Evolutionary conservation across 257 asterid genomes (phyloP).

Genomic region (Scutellaria baicalensis): DNA sequence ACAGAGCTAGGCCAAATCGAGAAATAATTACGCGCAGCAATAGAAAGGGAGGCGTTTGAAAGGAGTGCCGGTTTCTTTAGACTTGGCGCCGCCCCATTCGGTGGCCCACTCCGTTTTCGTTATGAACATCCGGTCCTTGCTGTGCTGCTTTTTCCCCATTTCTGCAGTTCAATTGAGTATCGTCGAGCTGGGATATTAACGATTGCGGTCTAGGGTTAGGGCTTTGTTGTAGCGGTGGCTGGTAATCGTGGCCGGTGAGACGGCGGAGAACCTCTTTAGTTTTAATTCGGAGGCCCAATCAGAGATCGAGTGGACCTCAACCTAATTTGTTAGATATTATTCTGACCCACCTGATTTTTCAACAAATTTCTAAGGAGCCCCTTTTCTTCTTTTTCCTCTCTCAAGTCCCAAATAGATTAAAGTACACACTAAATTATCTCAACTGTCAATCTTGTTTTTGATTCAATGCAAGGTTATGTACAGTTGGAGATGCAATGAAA

Average conservation of each 20-base stretch:
- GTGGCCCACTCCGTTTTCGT: constrained; percentile 99
- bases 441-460: too few relatives aligned
- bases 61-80: constrained; percentile 71
- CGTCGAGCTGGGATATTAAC: constrained; percentile 5
- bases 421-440: too few relatives aligned
- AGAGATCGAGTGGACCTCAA: not conserved
- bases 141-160: constrained; percentile 99
- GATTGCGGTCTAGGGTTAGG: constrained; percentile 7
- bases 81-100: constrained; percentile 99
- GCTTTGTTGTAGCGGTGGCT: constrained; percentile 4
- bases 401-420: not conserved
- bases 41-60: constrained; percentile 94
- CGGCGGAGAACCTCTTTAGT: constrained; percentile 4
- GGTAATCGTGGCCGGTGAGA: constrained; percentile 4
- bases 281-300: not conserved
- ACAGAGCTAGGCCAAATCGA: not conserved
- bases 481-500: too few relatives aligned
- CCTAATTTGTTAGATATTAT: too few relatives aligned
- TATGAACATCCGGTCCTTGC: constrained; percentile 91
- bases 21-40: constrained; percentile 81
- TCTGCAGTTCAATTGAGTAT: not conserved
- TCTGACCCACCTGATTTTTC: too few relatives aligned
- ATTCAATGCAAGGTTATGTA: too few relatives aligned
- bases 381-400: not conserved
- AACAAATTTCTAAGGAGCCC: too few relatives aligned